A percentile compares a stretch with the other conserved stretches of the same genome.
phyloP scores from a whole-genome alignment of 305 asterid genomes.

The Fraxinus floribunda region DNA sequence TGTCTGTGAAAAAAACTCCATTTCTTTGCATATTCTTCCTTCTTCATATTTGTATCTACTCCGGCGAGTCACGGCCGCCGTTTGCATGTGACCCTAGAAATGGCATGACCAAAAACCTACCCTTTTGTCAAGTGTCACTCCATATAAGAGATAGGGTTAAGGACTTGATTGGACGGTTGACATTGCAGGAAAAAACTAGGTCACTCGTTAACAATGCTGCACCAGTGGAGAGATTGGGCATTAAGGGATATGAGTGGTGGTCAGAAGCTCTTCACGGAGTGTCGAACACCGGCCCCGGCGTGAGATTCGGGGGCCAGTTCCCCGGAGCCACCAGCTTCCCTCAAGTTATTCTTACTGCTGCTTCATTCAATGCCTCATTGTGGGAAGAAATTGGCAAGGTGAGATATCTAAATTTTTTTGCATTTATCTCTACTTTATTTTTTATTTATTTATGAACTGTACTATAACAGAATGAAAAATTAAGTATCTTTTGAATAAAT shows the following conservation, averaged over 20 bases:
- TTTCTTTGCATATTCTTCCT: slow-evolving; percentile 14
- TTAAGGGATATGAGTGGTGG: slow-evolving; percentile 86
- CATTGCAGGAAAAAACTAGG: slow-evolving; percentile 61
- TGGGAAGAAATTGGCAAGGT: slow-evolving; percentile 90
- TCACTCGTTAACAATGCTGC: slow-evolving; percentile 76
- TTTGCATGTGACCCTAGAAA: slow-evolving; percentile 67
- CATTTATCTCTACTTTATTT: background rate
- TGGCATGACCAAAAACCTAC: slow-evolving; percentile 33
- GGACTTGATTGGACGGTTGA: slow-evolving; percentile 60
- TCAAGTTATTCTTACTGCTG: slow-evolving; percentile 78
- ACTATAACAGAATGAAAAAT: background rate
- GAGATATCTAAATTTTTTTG: background rate
- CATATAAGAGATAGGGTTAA: slow-evolving; percentile 52
- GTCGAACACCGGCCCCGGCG: slow-evolving; percentile 67
- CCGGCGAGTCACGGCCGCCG: slow-evolving; percentile 44
- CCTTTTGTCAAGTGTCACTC: slow-evolving; percentile 47
- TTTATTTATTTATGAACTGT: background rate
- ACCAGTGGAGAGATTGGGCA: slow-evolving; percentile 60
- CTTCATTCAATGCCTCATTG: slow-evolving; percentile 65
- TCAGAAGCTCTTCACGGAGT: slow-evolving; percentile 92
- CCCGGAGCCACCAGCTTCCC: slow-evolving; percentile 90
- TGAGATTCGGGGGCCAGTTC: slow-evolving; percentile 54
- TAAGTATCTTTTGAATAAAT: background rate
- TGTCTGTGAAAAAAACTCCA: slow-evolving; percentile 2
- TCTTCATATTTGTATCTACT: slow-evolving; percentile 20